Conservation (phyloP, 2,329 filamentous ascomycete species). For the Fusarium torreyae region DNA sequence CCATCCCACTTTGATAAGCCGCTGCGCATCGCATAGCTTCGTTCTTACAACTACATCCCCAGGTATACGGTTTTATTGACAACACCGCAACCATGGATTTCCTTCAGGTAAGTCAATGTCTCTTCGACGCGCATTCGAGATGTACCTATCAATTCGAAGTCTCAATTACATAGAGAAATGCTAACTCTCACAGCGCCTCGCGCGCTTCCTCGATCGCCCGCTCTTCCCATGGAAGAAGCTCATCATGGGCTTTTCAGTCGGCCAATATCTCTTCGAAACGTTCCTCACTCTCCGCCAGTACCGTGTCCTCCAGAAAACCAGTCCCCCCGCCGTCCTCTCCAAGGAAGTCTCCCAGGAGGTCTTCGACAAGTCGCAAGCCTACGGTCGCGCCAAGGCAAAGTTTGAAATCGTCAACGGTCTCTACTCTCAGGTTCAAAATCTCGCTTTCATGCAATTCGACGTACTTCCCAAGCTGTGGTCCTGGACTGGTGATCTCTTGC, state of each 20-base stretch:
- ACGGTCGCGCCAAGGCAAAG: constrained; percentile 95
- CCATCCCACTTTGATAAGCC: constrained; percentile 40
- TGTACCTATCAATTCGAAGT: not conserved
- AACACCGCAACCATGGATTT: constrained; percentile 60
- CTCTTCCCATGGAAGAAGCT: constrained; percentile 98
- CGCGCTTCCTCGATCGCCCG: constrained; percentile 89
- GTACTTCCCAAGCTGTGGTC: constrained; percentile 92
- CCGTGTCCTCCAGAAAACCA: constrained; percentile 83
- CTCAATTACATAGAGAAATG: constrained; percentile 1
- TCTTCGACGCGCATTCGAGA: not conserved
- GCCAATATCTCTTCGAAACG: constrained; percentile 91
- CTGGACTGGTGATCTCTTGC: constrained; percentile 81
- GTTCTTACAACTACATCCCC: constrained; percentile 43
- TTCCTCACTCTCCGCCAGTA: constrained; percentile 94
- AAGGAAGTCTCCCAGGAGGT: constrained; percentile 91
- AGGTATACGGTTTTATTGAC: constrained; percentile 40
- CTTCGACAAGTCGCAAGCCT: constrained; percentile 96
- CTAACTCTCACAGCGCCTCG: constrained; percentile 72
- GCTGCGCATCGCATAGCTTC: constrained; percentile 33
- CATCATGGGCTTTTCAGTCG: constrained; percentile 93
- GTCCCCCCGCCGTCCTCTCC: constrained; percentile 87
- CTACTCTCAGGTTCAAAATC: constrained; percentile 89
- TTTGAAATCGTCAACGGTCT: constrained; percentile 86
- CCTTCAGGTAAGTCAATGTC: constrained; percentile 58
- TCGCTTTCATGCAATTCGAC: constrained; percentile 91